phyloP scores from a whole-genome alignment of 805 yeast genomes.

The Metschnikowia sp. region DNA sequence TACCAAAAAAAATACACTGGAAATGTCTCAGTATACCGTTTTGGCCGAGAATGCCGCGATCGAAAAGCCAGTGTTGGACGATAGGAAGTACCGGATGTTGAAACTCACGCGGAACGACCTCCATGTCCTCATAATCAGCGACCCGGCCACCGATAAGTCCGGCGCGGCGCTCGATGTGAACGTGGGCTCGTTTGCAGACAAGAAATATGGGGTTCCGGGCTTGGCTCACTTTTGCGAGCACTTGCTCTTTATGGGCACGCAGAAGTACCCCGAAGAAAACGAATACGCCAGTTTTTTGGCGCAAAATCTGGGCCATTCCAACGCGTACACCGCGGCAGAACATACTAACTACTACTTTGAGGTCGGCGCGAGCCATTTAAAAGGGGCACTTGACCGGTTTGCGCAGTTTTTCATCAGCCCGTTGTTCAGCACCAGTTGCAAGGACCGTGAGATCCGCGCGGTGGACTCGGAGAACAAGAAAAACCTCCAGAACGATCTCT shows the following conservation, averaged over 20 bases:
- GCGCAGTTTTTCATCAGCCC: constrained; percentile 91
- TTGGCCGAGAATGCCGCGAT: constrained; percentile 29
- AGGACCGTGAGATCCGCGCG: constrained; percentile 89
- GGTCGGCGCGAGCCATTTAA: constrained; percentile 66
- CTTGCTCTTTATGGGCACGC: constrained; percentile 74
- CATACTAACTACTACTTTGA: constrained; percentile 92
- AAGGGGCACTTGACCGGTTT: constrained; percentile 89
- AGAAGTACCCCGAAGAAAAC: constrained; percentile 70
- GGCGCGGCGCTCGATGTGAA: constrained; percentile 80
- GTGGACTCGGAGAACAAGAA: constrained; percentile 96
- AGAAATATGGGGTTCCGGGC: constrained; percentile 56
- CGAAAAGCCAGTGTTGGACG: constrained; percentile 58
- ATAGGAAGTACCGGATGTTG: constrained; percentile 69
- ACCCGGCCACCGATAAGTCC: constrained; percentile 66
- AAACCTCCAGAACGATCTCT: constrained; percentile 81
- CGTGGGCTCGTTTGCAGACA: constrained; percentile 74
- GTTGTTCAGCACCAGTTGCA: constrained; percentile 66
- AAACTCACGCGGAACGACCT: constrained; percentile 52
- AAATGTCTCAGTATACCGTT: constrained; percentile 9
- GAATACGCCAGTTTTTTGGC: constrained; percentile 72
- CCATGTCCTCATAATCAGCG: constrained; percentile 61
- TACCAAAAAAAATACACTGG: not conserved
- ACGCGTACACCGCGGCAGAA: constrained; percentile 87
- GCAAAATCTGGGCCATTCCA: constrained; percentile 83
- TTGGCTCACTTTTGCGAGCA: constrained; percentile 72